phyloP scores from a whole-genome alignment of 2,329 filamentous ascomycete genomes.

The Penicillium sp. region DNA sequence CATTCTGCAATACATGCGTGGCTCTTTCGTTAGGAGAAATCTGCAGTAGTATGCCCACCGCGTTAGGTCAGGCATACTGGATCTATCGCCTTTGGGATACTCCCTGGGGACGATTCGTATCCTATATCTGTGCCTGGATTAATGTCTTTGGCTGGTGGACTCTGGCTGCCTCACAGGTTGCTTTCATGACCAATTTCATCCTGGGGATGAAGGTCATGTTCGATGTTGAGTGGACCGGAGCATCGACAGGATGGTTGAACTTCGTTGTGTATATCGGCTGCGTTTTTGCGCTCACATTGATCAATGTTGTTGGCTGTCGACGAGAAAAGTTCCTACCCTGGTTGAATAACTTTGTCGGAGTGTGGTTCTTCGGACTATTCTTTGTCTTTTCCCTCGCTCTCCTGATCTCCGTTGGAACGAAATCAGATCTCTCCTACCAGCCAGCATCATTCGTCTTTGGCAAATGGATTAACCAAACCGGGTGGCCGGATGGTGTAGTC shows the following conservation, averaged over 20 bases:
- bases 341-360: slow-evolving; percentile 59
- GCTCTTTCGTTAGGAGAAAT: slow-evolving; percentile 58
- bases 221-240: slow-evolving; percentile 48
- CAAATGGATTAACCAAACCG: slow-evolving; percentile 51
- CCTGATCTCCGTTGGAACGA: slow-evolving; percentile 53
- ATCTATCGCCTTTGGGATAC: slow-evolving; percentile 45
- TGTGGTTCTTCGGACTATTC: slow-evolving; percentile 54
- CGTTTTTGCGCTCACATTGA: slow-evolving; percentile 48
- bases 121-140: slow-evolving; percentile 60
- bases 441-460: slow-evolving; percentile 54
- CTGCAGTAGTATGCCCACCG: slow-evolving; percentile 60
- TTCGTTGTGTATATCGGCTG: slow-evolving; percentile 57
- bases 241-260: slow-evolving; percentile 51
- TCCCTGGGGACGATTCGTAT: slow-evolving; percentile 48
- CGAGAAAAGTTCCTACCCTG: slow-evolving; percentile 48
- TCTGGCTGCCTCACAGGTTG: slow-evolving; percentile 55
- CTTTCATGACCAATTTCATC: slow-evolving; percentile 60
- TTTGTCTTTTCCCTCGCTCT: slow-evolving; percentile 53
- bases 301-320: slow-evolving; percentile 55
- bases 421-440: slow-evolving; percentile 47
- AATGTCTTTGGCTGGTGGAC: slow-evolving; percentile 62
- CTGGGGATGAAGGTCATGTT: slow-evolving; percentile 58
- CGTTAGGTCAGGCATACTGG: slow-evolving; percentile 61
- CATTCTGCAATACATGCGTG: slow-evolving; percentile 54
- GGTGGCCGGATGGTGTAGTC: slow-evolving; percentile 55